Conservation (phyloP, 2,329 filamentous ascomycete genomes). For the Fusarium sambucinum region DNA sequence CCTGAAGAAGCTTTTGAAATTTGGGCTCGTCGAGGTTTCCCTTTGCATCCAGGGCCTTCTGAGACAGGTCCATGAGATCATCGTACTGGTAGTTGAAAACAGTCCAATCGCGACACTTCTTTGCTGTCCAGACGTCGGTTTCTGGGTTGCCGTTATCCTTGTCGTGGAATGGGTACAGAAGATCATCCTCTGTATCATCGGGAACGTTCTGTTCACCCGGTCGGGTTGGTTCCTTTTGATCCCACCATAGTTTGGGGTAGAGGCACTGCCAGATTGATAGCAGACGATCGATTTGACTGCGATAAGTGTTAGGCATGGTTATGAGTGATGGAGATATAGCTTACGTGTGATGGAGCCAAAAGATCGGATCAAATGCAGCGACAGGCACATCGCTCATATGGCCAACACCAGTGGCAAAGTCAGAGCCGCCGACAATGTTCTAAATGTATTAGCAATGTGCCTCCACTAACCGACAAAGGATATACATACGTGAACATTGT, state of each 20-base stretch:
- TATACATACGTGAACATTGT: constrained; percentile 1
- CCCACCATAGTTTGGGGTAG: neutral
- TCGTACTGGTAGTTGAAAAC: neutral
- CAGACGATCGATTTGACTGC: neutral
- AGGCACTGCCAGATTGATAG: neutral
- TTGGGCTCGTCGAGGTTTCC: neutral
- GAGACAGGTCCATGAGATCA: neutral
- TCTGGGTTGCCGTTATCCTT: neutral
- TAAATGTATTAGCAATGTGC: too few species aligned
- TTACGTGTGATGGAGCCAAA: constrained; percentile 17
- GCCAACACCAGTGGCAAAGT: neutral
- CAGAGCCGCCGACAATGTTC: neutral
- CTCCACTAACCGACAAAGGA: too few species aligned
- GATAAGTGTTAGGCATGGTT: neutral
- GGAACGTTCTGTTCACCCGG: neutral
- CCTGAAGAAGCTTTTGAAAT: neutral
- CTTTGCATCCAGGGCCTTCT: neutral
- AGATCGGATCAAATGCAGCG: constrained; percentile 8
- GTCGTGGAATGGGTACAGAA: neutral
- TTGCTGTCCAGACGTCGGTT: neutral
- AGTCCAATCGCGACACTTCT: neutral
- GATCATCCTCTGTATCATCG: neutral
- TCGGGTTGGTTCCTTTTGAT: neutral
- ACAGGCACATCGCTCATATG: constrained; percentile 13
- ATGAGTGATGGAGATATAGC: accelerated